These are phyloP conservation scores for Monilinia fructigena DNA, from an alignment of 2,329 filamentous ascomycete species.

Conservation along the genomic window DNA sequence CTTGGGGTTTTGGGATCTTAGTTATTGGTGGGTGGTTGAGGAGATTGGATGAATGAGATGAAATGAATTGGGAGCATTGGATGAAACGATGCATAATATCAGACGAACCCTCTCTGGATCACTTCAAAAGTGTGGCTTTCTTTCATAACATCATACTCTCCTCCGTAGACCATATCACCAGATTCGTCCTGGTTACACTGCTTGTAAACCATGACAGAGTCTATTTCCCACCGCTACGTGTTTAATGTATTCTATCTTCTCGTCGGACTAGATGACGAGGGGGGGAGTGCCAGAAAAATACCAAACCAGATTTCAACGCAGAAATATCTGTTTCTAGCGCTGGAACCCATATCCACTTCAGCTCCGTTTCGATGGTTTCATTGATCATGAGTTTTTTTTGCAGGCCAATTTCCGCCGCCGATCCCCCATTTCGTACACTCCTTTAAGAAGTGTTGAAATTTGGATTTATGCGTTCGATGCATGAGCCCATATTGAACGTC, in stretches of 20 bases:
- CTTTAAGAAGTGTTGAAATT: conserved; percentile 1
- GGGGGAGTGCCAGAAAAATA: conserved; percentile 1
- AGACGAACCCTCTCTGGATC: neutral
- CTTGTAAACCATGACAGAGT: neutral
- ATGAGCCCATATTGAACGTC: neutral
- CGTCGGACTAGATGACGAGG: neutral
- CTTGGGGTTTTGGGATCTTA: neutral
- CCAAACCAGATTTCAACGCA: neutral
- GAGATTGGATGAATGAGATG: neutral
- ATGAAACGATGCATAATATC: neutral
- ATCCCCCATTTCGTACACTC: neutral
- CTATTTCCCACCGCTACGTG: conserved; percentile 1
- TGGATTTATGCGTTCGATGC: conserved; percentile 4
- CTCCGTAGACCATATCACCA: neutral
- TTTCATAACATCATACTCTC: neutral
- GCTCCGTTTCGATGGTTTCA: conserved; percentile 7
- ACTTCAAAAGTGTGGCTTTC: conserved; percentile 1
- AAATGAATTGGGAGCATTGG: neutral
- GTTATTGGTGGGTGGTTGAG: neutral
- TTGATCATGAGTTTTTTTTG: neutral
- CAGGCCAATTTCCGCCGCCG: neutral
- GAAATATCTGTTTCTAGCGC: conserved; percentile 2
- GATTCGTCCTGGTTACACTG: neutral
- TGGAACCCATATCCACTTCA: conserved; percentile 6
- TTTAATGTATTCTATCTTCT: neutral